Evolutionary conservation across 176 grass and related monocot species (phyloP).

Genomic region (Cenchrus purpureus): DNA sequence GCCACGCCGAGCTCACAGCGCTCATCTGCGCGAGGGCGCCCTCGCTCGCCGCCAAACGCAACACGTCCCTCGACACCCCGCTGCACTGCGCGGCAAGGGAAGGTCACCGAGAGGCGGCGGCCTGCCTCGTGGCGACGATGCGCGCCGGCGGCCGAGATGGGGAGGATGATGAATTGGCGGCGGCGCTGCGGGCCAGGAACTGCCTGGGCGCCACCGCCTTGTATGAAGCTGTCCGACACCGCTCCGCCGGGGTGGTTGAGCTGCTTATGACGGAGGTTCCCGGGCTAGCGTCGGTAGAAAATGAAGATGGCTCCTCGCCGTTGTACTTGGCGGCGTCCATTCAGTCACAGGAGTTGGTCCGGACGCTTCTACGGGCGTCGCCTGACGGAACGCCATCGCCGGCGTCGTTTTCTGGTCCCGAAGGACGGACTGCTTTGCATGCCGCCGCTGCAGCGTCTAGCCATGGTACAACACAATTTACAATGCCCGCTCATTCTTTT

Average conservation of each 20-base stretch:
- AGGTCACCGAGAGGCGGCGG: background rate
- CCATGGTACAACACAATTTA: too few relatives aligned
- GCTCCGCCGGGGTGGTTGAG: background rate
- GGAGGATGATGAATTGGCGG: background rate
- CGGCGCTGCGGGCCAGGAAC: conserved; percentile 24
- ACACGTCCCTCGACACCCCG: conserved; percentile 44
- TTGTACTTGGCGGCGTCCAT: conserved; percentile 42
- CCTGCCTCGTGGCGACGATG: background rate
- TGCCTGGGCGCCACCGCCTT: conserved; percentile 36
- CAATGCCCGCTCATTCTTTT: too few relatives aligned
- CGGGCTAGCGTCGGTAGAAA: background rate
- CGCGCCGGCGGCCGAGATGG: background rate
- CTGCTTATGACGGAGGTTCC: conserved; percentile 11
- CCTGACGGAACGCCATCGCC: background rate
- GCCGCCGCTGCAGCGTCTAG: background rate
- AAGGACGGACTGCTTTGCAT: conserved; percentile 57
- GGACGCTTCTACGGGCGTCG: background rate
- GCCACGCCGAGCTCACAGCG: background rate
- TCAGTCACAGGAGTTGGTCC: background rate
- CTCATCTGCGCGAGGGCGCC: background rate
- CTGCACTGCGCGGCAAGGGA: conserved; percentile 44
- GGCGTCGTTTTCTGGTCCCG: conserved; percentile 14
- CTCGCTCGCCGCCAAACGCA: background rate
- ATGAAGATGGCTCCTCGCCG: background rate
- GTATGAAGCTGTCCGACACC: conserved; percentile 35